Evolutionary conservation across 306 rosid species (phyloP).

Genomic region (Ceratonia siliqua): DNA sequence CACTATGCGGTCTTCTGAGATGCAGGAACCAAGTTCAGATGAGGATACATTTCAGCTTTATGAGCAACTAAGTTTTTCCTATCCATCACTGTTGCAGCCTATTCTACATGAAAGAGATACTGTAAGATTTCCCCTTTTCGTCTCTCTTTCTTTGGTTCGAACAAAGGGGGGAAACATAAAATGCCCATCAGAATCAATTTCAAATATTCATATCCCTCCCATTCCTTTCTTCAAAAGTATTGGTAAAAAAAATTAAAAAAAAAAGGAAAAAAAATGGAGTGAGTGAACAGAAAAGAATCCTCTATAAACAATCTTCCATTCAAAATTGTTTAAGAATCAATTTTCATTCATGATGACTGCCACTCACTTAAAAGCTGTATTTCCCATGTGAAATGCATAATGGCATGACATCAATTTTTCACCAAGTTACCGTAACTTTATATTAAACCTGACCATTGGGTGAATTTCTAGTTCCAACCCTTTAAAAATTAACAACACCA

Average conservation of each 20-base stretch:
- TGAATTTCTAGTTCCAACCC: too few species aligned
- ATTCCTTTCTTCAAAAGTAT: neutral
- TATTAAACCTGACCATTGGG: too few species aligned
- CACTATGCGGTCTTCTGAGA: neutral
- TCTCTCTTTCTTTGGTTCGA: neutral
- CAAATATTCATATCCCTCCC: slow-evolving; percentile 4
- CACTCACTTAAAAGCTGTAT: neutral
- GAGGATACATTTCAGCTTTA: slow-evolving; percentile 69
- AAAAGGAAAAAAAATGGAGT: neutral
- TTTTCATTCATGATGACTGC: neutral
- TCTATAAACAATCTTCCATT: neutral
- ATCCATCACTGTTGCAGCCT: slow-evolving; percentile 79
- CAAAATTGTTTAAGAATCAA: neutral
- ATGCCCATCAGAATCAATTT: neutral
- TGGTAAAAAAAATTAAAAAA: neutral
- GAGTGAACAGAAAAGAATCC: neutral
- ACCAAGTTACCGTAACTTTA: too few species aligned
- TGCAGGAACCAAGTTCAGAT: slow-evolving; percentile 60
- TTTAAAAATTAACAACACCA: too few species aligned
- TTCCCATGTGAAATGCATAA: neutral
- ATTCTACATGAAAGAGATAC: slow-evolving; percentile 90
- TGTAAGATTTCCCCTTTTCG: slow-evolving; percentile 45
- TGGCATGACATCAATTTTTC: too few species aligned
- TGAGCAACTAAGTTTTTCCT: slow-evolving; percentile 76
- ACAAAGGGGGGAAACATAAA: neutral